Percentiles rank a stretch among this genome's conserved stretches.
Evolutionary conservation across 2,329 filamentous ascomycete genomes (phyloP).

Genomic region (Celoporthe dispersa): DNA sequence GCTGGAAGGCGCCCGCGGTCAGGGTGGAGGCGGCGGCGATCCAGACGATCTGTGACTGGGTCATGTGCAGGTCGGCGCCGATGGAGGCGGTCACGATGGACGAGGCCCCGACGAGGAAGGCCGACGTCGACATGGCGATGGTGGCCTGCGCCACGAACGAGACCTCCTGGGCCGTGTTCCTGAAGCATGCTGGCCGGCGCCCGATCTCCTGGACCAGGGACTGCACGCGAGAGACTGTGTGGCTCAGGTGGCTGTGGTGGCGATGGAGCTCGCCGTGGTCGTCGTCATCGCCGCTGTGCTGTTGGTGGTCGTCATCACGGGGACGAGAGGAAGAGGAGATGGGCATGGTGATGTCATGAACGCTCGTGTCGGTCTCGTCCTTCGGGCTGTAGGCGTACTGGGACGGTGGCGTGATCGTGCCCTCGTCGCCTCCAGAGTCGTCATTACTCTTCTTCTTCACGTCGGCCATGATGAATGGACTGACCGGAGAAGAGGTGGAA

Average conservation of each 20-base stretch:
- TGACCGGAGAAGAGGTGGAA: not conserved
- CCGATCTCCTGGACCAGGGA: conserved; percentile 36
- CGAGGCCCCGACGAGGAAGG: conserved; percentile 62
- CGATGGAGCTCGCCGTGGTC: not conserved
- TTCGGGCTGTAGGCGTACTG: not conserved
- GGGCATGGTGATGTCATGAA: not conserved
- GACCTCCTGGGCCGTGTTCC: conserved; percentile 64
- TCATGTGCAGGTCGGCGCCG: conserved; percentile 63
- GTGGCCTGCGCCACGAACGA: conserved; percentile 70
- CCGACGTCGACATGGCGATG: conserved; percentile 66
- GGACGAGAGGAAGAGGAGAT: not conserved
- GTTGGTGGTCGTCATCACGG: not conserved
- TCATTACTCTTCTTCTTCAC: not conserved
- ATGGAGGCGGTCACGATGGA: conserved; percentile 68
- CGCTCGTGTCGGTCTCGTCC: not conserved
- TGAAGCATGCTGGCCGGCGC: conserved; percentile 62
- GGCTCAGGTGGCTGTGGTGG: conserved; percentile 9
- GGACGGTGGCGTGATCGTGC: conserved; percentile 17
- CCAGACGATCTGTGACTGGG: conserved; percentile 69
- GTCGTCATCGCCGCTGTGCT: not conserved
- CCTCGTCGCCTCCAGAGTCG: conserved; percentile 10
- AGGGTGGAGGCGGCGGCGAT: conserved; percentile 67
- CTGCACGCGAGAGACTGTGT: conserved; percentile 12
- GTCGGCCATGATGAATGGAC: conserved; percentile 1
- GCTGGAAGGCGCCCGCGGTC: conserved; percentile 65